Conservation (phyloP, 2,329 filamentous ascomycete species). For the Beauveria asiatica region DNA sequence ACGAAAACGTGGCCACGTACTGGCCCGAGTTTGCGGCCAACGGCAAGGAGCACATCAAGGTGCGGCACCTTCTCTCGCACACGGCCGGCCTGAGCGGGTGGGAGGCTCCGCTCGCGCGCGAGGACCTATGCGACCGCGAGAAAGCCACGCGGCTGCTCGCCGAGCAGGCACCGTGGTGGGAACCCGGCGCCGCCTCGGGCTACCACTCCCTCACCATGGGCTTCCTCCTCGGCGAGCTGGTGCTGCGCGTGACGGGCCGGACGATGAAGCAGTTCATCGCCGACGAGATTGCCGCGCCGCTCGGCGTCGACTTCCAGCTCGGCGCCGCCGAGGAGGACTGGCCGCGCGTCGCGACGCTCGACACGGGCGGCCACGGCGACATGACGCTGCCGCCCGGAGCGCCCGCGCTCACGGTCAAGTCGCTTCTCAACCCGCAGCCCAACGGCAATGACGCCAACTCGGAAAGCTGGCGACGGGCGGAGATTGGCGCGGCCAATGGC, state of each 20-base stretch:
- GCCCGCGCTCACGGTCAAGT: constrained; percentile 22
- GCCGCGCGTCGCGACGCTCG: constrained; percentile 28
- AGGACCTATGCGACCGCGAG: constrained; percentile 26
- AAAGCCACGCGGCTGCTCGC: constrained; percentile 26
- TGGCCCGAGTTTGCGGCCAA: constrained; percentile 38
- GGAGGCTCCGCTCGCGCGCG: constrained; percentile 21
- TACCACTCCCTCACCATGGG: constrained; percentile 34
- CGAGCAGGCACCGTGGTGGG: constrained; percentile 34
- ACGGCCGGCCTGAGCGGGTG: constrained; percentile 27
- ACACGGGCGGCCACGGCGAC: constrained; percentile 16
- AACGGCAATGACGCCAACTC: constrained; percentile 18
- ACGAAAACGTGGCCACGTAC: constrained; percentile 31
- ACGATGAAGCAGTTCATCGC: constrained; percentile 32
- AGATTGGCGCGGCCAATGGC: constrained; percentile 35
- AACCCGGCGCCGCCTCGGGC: constrained; percentile 32
- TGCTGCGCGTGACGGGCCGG: constrained; percentile 32
- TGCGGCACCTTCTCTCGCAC: constrained; percentile 33
- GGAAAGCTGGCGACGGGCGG: constrained; percentile 27
- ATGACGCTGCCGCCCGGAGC: constrained; percentile 17
- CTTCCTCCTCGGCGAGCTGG: constrained; percentile 33
- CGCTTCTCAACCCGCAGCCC: constrained; percentile 19
- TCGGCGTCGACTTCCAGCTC: constrained; percentile 38
- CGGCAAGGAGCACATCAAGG: constrained; percentile 30
- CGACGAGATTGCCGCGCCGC: constrained; percentile 28
- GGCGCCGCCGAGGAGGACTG: constrained; percentile 33